A percentile compares a stretch with the other conserved stretches of the same genome.
Conservation (phyloP, 371 early-diverging fungal genomes). For the Nematocida minor region DNA sequence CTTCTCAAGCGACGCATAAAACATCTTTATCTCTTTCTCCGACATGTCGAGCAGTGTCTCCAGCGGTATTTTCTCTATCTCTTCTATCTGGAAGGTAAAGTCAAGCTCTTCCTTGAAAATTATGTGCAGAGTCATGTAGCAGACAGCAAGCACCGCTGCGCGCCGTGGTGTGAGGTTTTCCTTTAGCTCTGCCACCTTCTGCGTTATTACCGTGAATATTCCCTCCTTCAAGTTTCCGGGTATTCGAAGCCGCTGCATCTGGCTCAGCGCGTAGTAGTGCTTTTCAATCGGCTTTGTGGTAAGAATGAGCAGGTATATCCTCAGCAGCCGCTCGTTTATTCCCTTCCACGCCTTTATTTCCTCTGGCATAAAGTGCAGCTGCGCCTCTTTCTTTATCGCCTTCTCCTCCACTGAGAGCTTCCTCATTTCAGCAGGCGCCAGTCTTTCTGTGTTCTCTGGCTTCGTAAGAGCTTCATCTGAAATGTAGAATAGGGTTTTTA, state of each 20-base stretch:
- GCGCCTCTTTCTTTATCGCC: slow-evolving; percentile 48
- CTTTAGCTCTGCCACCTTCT: slow-evolving; percentile 10
- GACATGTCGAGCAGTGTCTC: slow-evolving; percentile 5
- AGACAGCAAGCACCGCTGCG: not conserved
- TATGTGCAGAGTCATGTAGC: slow-evolving; percentile 26
- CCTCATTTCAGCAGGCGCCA: not conserved
- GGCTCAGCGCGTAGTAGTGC: not conserved
- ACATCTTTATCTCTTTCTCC: not conserved
- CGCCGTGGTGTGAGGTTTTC: slow-evolving; percentile 1
- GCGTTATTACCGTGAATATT: slow-evolving; percentile 10
- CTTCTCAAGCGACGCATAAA: not conserved
- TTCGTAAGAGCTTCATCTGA: slow-evolving; percentile 6
- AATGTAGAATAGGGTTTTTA: slow-evolving; percentile 16
- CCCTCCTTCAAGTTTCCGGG: slow-evolving; percentile 47
- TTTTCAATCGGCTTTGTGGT: slow-evolving; percentile 7
- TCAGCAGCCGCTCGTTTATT: slow-evolving; percentile 42
- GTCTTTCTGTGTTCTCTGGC: not conserved
- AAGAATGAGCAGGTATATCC: slow-evolving; percentile 36
- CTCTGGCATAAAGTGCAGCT: slow-evolving; percentile 47
- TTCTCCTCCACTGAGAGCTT: slow-evolving; percentile 43
- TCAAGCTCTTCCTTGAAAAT: slow-evolving; percentile 29
- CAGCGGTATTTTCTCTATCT: slow-evolving; percentile 20
- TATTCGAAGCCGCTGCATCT: slow-evolving; percentile 17
- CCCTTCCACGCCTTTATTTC: slow-evolving; percentile 44
- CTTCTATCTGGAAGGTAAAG: slow-evolving; percentile 41